Conservation (phyloP, 345 rosid species). For the Arabidopsis arenosa region DNA sequence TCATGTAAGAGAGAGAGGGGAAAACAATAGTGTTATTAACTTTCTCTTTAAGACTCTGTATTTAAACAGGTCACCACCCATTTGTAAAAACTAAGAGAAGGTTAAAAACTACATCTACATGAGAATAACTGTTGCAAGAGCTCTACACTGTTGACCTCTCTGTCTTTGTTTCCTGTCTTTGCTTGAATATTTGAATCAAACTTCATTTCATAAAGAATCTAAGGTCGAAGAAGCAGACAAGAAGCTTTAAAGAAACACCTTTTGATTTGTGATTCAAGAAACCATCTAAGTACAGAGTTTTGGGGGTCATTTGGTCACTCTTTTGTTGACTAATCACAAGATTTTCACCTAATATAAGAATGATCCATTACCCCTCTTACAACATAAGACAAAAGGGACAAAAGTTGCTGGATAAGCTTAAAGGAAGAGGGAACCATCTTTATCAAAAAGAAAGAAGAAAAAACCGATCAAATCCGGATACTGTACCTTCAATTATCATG, state of each 20-base stretch:
- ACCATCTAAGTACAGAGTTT: constrained; percentile 11
- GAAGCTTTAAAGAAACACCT: background rate
- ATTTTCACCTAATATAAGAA: constrained; percentile 27
- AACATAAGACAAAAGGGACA: constrained; percentile 34
- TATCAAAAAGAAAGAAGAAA: constrained; percentile 36
- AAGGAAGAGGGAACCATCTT: constrained; percentile 32
- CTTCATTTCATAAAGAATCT: constrained; percentile 4
- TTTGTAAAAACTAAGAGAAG: constrained; percentile 6
- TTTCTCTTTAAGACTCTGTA: constrained; percentile 20
- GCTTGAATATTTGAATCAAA: constrained; percentile 16
- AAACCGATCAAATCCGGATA: constrained; percentile 27
- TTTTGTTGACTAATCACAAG: constrained; percentile 29
- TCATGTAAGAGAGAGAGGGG: background rate
- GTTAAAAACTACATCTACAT: constrained; percentile 28
- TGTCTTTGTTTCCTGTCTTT: constrained; percentile 24
- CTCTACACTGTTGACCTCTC: constrained; percentile 26
- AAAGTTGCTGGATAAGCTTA: constrained; percentile 30
- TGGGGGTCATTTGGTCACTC: constrained; percentile 25
- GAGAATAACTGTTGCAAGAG: constrained; percentile 30
- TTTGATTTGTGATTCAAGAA: constrained; percentile 25
- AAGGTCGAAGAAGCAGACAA: background rate
- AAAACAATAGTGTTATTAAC: constrained; percentile 33
- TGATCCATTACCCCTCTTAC: constrained; percentile 26
- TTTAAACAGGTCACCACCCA: constrained; percentile 33
- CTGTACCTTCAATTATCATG: constrained; percentile 44